phyloP scores from a whole-genome alignment of 2,329 filamentous ascomycete species.

The Aspergillus texensis region DNA sequence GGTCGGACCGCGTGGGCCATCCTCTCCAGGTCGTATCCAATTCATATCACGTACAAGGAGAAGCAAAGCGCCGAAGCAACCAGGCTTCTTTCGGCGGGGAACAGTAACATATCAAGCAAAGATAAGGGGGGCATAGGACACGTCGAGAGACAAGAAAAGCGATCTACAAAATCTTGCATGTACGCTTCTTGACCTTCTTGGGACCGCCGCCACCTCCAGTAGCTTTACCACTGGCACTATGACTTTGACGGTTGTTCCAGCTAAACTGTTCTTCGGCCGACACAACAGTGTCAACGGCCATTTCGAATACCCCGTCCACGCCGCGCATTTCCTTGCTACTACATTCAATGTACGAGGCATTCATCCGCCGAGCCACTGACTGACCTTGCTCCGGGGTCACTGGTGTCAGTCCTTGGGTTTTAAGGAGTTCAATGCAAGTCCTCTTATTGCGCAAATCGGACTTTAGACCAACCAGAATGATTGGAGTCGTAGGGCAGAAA shows the following conservation, averaged over 20 bases:
- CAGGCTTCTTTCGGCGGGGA: conserved; percentile 35
- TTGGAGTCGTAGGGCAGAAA: conserved; percentile 95
- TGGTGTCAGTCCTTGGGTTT: conserved; percentile 93
- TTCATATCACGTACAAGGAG: conserved; percentile 27
- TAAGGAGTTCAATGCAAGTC: conserved; percentile 97
- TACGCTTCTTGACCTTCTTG: conserved; percentile 81
- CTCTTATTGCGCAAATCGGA: conserved; percentile 94
- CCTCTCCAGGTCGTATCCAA: conserved; percentile 4
- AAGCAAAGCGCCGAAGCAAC: conserved; percentile 35
- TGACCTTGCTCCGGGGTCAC: conserved; percentile 90
- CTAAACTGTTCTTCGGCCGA: conserved; percentile 70
- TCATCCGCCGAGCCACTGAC: conserved; percentile 89
- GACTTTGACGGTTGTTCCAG: conserved; percentile 33
- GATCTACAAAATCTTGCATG: conserved; percentile 74
- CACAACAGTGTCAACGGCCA: conserved; percentile 86
- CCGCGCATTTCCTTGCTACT: conserved; percentile 96
- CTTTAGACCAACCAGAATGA: conserved; percentile 94
- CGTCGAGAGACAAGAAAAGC: conserved; percentile 14
- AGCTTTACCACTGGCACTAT: conserved; percentile 23
- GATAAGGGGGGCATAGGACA: not conserved
- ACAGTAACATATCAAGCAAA: conserved; percentile 17
- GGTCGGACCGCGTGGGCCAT: conserved; percentile 7
- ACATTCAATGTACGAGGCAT: conserved; percentile 95
- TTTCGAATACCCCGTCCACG: conserved; percentile 94
- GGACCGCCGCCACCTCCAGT: conserved; percentile 42